phyloP scores from a whole-genome alignment of 345 rosid species.

The Orychophragmus violaceus region DNA sequence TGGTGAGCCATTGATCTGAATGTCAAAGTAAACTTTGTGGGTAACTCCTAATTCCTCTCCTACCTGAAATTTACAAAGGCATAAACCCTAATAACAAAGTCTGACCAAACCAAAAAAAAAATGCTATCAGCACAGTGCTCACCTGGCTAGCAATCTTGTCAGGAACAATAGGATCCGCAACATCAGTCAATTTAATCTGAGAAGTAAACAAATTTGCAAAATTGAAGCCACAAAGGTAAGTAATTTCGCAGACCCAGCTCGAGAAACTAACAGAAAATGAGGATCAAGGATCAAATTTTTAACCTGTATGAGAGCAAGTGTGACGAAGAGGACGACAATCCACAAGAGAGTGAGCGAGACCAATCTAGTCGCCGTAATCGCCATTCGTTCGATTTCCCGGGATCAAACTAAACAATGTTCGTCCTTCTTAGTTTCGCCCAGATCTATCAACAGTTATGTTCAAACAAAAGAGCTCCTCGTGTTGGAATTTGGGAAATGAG shows the following conservation, averaged over 20 bases:
- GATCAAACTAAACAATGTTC: background rate
- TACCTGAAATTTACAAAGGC: slow-evolving; percentile 25
- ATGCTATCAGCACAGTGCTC: background rate
- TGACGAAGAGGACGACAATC: slow-evolving; percentile 53
- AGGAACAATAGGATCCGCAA: slow-evolving; percentile 34
- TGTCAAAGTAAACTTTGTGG: slow-evolving; percentile 81
- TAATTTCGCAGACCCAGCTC: background rate
- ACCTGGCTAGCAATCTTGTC: slow-evolving; percentile 37
- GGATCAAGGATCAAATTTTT: background rate
- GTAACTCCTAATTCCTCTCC: slow-evolving; percentile 58
- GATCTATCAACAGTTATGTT: background rate
- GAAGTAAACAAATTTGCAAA: too few relatives aligned
- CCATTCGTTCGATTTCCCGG: slow-evolving; percentile 34
- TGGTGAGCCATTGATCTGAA: slow-evolving; percentile 78
- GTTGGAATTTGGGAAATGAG: slow-evolving; percentile 5
- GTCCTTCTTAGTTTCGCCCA: background rate
- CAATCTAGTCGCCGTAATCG: slow-evolving; percentile 44
- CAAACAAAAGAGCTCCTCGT: background rate
- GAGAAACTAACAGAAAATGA: background rate
- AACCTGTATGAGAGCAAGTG: slow-evolving; percentile 74
- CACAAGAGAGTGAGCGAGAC: slow-evolving; percentile 45
- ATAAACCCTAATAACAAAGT: background rate
- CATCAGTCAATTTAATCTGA: slow-evolving; percentile 55
- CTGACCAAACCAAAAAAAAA: background rate
- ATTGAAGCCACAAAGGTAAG: background rate